Conservation (phyloP, 2,329 filamentous ascomycete species). For the Aspergillus sp. region DNA sequence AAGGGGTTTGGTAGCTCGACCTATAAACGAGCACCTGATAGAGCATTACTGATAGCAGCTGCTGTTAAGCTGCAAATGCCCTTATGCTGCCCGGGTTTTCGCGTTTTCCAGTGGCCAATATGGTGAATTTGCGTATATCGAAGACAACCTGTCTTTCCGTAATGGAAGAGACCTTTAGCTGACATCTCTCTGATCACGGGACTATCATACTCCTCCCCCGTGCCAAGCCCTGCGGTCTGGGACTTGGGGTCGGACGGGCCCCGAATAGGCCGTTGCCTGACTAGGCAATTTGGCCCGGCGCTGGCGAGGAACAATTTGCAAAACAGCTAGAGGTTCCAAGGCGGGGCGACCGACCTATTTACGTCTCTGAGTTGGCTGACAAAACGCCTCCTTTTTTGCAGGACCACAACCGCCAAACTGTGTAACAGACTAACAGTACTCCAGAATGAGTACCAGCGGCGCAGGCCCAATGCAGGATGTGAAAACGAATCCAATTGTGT, state of each 20-base stretch:
- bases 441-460: neutral
- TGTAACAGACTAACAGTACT: neutral
- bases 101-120: neutral
- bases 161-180: neutral
- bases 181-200: slow-evolving; percentile 4
- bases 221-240: neutral
- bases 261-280: neutral
- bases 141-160: neutral
- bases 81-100: neutral
- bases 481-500: slow-evolving; percentile 46
- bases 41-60: slow-evolving; percentile 15
- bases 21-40: slow-evolving; percentile 6
- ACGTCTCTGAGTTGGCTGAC: neutral
- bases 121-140: neutral
- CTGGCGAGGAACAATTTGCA: neutral
- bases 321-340: neutral
- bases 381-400: neutral
- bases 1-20: slow-evolving; percentile 3
- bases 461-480: slow-evolving; percentile 4
- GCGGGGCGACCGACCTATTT: neutral
- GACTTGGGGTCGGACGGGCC: neutral
- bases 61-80: slow-evolving; percentile 2
- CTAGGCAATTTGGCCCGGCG: neutral
- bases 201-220: neutral
- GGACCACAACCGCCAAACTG: neutral